Conservation (phyloP, 768 basidiomycete genomes). For the Phylloporus sp. region DNA sequence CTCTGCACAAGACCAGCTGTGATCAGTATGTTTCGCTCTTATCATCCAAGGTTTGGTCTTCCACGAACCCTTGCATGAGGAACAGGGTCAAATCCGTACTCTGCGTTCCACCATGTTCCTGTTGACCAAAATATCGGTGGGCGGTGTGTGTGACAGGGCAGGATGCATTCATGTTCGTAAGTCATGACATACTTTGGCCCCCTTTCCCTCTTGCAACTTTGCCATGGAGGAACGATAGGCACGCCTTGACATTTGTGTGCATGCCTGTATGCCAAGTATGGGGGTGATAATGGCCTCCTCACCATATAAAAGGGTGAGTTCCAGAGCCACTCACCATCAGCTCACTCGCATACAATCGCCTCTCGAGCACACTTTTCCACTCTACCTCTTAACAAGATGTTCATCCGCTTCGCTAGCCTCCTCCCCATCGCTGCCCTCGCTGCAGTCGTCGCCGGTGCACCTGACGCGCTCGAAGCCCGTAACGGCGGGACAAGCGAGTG, state of each 20-base stretch:
- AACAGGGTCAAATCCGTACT: too few species aligned
- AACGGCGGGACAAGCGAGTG: too few species aligned
- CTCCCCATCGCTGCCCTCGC: too few species aligned
- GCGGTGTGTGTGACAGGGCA: too few species aligned
- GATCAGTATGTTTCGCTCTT: too few species aligned
- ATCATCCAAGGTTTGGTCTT: too few species aligned
- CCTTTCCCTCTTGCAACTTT: neutral
- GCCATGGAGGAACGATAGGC: neutral
- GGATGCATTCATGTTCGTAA: too few species aligned
- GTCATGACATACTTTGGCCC: neutral
- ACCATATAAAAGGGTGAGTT: slow-evolving; percentile 6
- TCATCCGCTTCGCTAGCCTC: neutral
- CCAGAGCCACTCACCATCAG: neutral
- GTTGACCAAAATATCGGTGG: too few species aligned
- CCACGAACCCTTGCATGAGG: too few species aligned
- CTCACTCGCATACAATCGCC: neutral
- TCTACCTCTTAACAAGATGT: slow-evolving; percentile 5
- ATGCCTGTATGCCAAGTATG: neutral
- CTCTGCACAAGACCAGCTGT: too few species aligned
- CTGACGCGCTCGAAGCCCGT: slow-evolving; percentile 1
- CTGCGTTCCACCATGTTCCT: too few species aligned
- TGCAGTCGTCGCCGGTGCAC: slow-evolving; percentile 4
- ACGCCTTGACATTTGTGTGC: neutral
- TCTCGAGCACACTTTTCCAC: neutral
- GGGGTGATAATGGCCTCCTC: too few species aligned